These are phyloP conservation scores for Trichophyton equinum DNA, from an alignment of 2,329 filamentous ascomycete genomes.

Conservation along the genomic window DNA sequence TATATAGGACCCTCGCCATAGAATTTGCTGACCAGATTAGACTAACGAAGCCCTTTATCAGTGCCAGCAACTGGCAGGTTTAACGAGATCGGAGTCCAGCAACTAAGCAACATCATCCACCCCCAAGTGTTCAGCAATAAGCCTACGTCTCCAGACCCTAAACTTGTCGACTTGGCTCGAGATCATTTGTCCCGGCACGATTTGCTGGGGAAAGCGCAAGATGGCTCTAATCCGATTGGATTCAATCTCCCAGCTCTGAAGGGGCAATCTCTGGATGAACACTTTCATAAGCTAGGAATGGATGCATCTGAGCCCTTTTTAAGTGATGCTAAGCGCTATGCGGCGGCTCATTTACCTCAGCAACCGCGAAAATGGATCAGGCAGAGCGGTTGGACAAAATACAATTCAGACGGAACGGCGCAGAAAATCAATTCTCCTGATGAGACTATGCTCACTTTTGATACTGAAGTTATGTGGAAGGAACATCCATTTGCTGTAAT, in stretches of 20 bases:
- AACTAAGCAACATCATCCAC: conserved; percentile 73
- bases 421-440: conserved; percentile 65
- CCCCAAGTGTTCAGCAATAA: conserved; percentile 62
- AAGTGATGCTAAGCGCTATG: conserved; percentile 60
- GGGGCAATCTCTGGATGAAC: conserved; percentile 75
- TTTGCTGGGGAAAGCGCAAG: conserved; percentile 78
- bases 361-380: conserved; percentile 61
- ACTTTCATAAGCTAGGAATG: conserved; percentile 78
- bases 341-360: conserved; percentile 45
- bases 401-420: conserved; percentile 58
- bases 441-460: conserved; percentile 75
- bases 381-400: conserved; percentile 88
- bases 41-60: conserved; percentile 9
- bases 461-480: conserved; percentile 95
- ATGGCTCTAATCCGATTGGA: conserved; percentile 58
- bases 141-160: conserved; percentile 44
- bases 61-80: conserved; percentile 50
- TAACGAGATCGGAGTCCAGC: conserved; percentile 91
- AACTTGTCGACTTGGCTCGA: conserved; percentile 66
- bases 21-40: background rate
- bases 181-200: conserved; percentile 79
- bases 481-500: conserved; percentile 86
- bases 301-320: conserved; percentile 82
- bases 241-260: conserved; percentile 75
- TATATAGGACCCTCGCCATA: background rate